A percentile compares a stretch with the other conserved stretches of the same genome.
phyloP scores from a whole-genome alignment of 768 basidiomycete species.

The Pleurotus eryngii region DNA sequence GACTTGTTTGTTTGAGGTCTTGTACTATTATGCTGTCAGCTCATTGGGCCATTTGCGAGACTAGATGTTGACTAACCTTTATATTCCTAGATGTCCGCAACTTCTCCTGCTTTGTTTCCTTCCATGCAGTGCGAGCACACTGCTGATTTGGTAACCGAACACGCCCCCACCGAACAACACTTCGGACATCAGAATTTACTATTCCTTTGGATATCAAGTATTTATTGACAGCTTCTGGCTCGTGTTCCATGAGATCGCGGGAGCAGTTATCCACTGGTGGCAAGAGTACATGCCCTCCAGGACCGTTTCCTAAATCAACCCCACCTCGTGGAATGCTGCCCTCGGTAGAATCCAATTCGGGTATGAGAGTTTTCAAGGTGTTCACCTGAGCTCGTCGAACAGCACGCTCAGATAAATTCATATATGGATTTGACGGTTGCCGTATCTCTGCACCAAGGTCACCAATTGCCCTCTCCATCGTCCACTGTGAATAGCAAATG shows the following conservation, averaged over 20 bases:
- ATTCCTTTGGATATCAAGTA: background rate
- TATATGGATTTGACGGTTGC: conserved; percentile 18
- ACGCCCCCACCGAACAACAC: too few species aligned
- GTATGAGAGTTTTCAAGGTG: background rate
- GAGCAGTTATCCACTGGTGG: background rate
- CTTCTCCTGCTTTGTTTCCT: too few species aligned
- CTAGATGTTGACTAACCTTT: too few species aligned
- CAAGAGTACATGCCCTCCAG: conserved; percentile 7
- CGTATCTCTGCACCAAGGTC: conserved; percentile 14
- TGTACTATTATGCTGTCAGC: too few species aligned
- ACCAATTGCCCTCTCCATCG: conserved; percentile 17
- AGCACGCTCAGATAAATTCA: conserved; percentile 17
- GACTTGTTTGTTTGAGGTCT: background rate
- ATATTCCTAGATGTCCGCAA: too few species aligned
- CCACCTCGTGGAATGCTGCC: background rate
- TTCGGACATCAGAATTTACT: conserved; percentile 2
- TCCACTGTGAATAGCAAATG: conserved; percentile 13
- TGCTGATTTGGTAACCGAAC: too few species aligned
- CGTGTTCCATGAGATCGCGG: too few species aligned
- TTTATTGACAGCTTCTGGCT: background rate
- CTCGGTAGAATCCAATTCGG: background rate
- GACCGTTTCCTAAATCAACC: background rate
- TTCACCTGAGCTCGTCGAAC: conserved; percentile 3
- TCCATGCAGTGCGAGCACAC: too few species aligned
- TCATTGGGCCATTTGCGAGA: too few species aligned